phyloP scores from a whole-genome alignment of 352 stramenopile species.

The Aphanomyces astaci region DNA sequence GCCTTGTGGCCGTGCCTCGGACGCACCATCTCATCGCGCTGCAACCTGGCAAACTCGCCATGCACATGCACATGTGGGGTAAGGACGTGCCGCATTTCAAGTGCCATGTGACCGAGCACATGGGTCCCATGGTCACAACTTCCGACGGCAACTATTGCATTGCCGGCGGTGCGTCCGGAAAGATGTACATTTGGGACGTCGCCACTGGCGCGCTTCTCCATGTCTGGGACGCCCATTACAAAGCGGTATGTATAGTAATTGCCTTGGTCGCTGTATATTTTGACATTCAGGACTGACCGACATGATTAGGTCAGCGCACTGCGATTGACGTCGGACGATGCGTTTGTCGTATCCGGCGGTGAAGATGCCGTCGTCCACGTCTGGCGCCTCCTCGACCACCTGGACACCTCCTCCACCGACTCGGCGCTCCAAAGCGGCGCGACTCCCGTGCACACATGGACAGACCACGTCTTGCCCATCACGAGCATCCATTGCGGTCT shows the following conservation, averaged over 20 bases:
- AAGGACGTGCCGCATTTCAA: slow-evolving; percentile 66
- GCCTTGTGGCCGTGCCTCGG: slow-evolving; percentile 47
- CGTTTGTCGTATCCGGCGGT: slow-evolving; percentile 64
- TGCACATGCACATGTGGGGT: slow-evolving; percentile 56
- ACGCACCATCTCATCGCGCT: slow-evolving; percentile 58
- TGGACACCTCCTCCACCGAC: slow-evolving; percentile 44
- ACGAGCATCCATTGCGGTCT: slow-evolving; percentile 61
- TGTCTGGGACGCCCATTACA: slow-evolving; percentile 83
- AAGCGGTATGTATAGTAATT: too few species aligned
- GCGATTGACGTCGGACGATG: slow-evolving; percentile 59
- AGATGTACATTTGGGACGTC: slow-evolving; percentile 81
- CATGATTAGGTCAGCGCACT: slow-evolving; percentile 47
- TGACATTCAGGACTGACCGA: neutral
- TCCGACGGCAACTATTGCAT: slow-evolving; percentile 68
- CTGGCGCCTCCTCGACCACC: slow-evolving; percentile 63
- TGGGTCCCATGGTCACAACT: slow-evolving; percentile 49
- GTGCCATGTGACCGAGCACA: slow-evolving; percentile 67
- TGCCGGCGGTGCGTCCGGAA: slow-evolving; percentile 61
- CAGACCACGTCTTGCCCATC: slow-evolving; percentile 68
- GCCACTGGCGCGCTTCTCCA: slow-evolving; percentile 70
- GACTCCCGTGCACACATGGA: slow-evolving; percentile 54
- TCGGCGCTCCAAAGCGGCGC: slow-evolving; percentile 47
- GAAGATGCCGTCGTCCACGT: slow-evolving; percentile 78
- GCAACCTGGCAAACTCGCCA: slow-evolving; percentile 58
- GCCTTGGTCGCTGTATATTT: neutral